Base-by-base conservation (phyloP, 2,329 filamentous ascomycete species). In the Teratosphaeria viscida region DNA sequence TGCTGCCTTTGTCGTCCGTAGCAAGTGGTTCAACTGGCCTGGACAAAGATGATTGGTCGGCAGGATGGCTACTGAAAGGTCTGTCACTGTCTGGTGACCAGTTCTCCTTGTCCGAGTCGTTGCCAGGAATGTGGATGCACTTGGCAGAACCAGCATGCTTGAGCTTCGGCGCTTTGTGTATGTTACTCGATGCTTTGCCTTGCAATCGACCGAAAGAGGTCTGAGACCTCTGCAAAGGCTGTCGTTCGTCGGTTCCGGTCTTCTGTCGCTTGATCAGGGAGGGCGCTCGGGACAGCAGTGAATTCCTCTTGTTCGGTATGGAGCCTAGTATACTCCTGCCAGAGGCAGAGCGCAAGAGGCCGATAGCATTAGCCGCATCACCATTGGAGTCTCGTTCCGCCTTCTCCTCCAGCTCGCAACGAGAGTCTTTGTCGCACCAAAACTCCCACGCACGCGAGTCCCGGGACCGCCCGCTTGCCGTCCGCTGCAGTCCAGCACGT, bases 41-140 rank as follows among this genome's bases (percentile, higher is more conserved):
- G 6, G 53, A 37, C 23, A 55, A 16, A 19, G 53, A 16, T 27
- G 53, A 55, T 3, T 55, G 27, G 16, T 55, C 32, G 26, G 5
- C 34, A 37, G 34, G 34, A 32, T 37, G 34, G 26, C 29, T 37
- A 56, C 37, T 56, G 32, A 29, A 27, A 8, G 12, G 47, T 1
- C 62, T 16, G 4, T 59, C 59, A 29, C 78, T 63, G 78, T 79
- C 1, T 79, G 86, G 69, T 78, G 83, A 82, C 83, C 90, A 95
- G 70, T 97, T 97, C 76, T 97, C 92, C 76, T 97, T 97, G 72
- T 97, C 92, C 1, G 90, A 96, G 68, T 96, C 92, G 55, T 84
- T 72, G 75, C 83, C 83, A 71, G 67, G 78, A 66, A 73, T 78
- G 73, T 78, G 75, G 27, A 79, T 76, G 43, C 60, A 63, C n/a